phyloP scores from a whole-genome alignment of 306 rosid species.

The Morella rubra region DNA sequence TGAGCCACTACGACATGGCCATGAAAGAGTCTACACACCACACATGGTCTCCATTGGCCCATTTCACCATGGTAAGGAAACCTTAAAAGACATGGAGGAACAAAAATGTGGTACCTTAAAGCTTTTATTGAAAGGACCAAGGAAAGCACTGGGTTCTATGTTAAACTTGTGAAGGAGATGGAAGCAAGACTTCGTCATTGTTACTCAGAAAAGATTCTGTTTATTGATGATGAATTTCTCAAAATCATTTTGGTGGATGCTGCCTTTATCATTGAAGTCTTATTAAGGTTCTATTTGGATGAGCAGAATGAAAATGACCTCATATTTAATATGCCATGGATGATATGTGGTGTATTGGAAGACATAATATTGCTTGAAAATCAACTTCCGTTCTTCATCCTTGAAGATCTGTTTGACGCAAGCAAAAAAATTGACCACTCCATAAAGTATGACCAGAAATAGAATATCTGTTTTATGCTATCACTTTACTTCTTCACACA shows the following conservation, averaged over 20 bases:
- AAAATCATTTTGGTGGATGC: conserved; percentile 28
- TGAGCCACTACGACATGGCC: conserved; percentile 1
- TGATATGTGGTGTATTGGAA: conserved; percentile 30
- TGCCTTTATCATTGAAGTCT: conserved; percentile 33
- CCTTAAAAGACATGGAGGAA: conserved; percentile 35
- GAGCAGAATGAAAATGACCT: conserved; percentile 17
- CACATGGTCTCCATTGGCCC: conserved; percentile 39
- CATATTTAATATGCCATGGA: conserved; percentile 33
- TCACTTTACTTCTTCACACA: conserved; percentile 23
- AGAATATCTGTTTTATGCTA: conserved; percentile 19
- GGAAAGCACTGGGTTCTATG: not conserved
- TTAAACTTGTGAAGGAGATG: not conserved
- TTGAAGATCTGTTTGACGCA: conserved; percentile 25
- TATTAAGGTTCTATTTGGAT: conserved; percentile 6
- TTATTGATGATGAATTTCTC: conserved; percentile 11
- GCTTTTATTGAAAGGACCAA: conserved; percentile 21
- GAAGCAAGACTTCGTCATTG: conserved; percentile 17
- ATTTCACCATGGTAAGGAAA: conserved; percentile 30
- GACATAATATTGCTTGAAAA: conserved; percentile 51
- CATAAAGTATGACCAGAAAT: not conserved
- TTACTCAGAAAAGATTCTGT: conserved; percentile 26
- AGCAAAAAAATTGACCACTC: not conserved
- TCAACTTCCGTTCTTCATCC: conserved; percentile 50
- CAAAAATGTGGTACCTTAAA: conserved; percentile 34
- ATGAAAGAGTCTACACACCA: conserved; percentile 36